phyloP scores from a whole-genome alignment of 176 grass and related monocot genomes.

The Poa annua region DNA sequence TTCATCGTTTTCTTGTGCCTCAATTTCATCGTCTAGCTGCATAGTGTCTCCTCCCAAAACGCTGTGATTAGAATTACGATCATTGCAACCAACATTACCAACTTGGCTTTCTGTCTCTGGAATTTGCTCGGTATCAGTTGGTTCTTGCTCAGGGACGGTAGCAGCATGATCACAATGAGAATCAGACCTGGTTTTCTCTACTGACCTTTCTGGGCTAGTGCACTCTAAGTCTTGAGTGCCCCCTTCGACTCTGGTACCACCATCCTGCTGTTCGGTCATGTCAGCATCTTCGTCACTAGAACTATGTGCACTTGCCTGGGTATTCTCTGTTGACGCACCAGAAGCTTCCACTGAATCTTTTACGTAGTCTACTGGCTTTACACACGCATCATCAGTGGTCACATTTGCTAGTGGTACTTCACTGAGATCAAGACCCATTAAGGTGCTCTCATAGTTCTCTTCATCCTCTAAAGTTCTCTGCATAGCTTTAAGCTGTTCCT shows the following conservation, averaged over 20 bases:
- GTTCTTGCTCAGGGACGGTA: conserved; percentile 55
- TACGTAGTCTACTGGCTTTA: conserved; percentile 30
- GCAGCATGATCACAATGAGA: conserved; percentile 46
- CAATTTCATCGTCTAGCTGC: conserved; percentile 79
- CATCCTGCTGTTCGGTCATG: conserved; percentile 61
- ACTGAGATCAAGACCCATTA: conserved; percentile 59
- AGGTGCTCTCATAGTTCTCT: conserved; percentile 79
- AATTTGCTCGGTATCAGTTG: conserved; percentile 73
- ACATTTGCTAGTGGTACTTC: conserved; percentile 38
- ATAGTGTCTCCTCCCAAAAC: conserved; percentile 73
- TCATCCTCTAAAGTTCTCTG: conserved; percentile 96
- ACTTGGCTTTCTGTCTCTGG: conserved; percentile 72
- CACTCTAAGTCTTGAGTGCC: conserved; percentile 76
- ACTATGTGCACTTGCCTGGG: conserved; percentile 47
- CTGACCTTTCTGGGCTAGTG: conserved; percentile 52
- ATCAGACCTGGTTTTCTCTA: conserved; percentile 48
- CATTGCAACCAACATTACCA: conserved; percentile 50
- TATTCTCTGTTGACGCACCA: conserved; percentile 63
- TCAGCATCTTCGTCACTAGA: conserved; percentile 59
- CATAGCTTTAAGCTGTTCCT: conserved; percentile 99
- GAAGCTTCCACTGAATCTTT: conserved; percentile 53
- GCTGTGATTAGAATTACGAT: conserved; percentile 46
- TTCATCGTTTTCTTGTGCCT: conserved; percentile 57
- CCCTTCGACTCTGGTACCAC: conserved; percentile 52
- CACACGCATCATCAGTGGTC: conserved; percentile 24